phyloP scores from a whole-genome alignment of 1,139 yeast genomes.

The Suhomyces maxii region DNA sequence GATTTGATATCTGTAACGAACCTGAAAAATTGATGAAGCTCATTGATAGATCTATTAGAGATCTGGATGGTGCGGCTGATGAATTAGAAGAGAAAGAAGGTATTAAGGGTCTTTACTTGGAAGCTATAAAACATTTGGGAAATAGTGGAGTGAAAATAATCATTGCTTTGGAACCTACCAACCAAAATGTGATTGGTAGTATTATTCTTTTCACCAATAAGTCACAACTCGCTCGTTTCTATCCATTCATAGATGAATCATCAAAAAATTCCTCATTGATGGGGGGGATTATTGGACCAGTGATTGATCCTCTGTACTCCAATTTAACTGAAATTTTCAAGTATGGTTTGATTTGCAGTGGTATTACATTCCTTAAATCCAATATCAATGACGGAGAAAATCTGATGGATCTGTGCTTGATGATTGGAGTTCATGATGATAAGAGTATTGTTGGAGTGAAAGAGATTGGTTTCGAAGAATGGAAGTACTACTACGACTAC shows the following conservation, averaged over 20 bases:
- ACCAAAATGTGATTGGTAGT: conserved; percentile 56
- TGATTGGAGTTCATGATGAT: conserved; percentile 43
- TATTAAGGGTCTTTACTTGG: conserved; percentile 19
- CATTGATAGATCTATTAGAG: conserved; percentile 22
- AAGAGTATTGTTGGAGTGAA: conserved; percentile 36
- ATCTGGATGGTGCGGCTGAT: conserved; percentile 7
- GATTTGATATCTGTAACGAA: conserved; percentile 55
- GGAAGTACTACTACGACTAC: conserved; percentile 42
- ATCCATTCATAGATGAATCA: conserved; percentile 51
- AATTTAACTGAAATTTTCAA: conserved; percentile 57
- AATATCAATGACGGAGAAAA: conserved; percentile 28
- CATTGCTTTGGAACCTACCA: conserved; percentile 57
- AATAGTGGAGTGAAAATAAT: conserved; percentile 46
- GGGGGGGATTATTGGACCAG: conserved; percentile 60
- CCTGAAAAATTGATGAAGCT: conserved; percentile 40
- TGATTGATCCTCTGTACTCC: conserved; percentile 56
- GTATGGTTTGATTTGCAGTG: conserved; percentile 60
- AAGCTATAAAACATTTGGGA: conserved; percentile 21
- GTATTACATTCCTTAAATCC: conserved; percentile 52
- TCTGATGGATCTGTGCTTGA: conserved; percentile 35
- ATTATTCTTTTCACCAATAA: conserved; percentile 53
- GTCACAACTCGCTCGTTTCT: conserved; percentile 48
- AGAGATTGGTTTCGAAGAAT: conserved; percentile 45
- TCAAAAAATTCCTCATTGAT: conserved; percentile 22
- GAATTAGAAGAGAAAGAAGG: conserved; percentile 16